phyloP scores from a whole-genome alignment of 2,329 filamentous ascomycete species.

The Escovopsis sp. region DNA sequence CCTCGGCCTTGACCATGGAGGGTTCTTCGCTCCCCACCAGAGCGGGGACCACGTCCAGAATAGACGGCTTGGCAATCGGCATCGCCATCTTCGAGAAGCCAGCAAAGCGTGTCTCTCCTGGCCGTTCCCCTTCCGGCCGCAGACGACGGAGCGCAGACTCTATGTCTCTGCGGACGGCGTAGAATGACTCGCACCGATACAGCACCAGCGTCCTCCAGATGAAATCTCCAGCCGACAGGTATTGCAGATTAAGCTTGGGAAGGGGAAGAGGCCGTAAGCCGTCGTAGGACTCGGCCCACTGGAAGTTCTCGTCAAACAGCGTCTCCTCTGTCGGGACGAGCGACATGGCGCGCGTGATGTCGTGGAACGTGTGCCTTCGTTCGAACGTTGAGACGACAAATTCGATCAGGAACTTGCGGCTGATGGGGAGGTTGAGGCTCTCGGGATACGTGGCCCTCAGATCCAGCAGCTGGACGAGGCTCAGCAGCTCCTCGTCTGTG shows the following conservation, averaged over 20 bases:
- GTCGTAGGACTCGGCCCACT: constrained; percentile 75
- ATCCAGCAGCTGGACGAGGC: constrained; percentile 56
- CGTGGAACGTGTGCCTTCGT: constrained; percentile 66
- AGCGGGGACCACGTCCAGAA: constrained; percentile 72
- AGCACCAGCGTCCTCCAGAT: constrained; percentile 88
- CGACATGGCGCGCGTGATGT: constrained; percentile 52
- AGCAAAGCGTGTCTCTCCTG: constrained; percentile 57
- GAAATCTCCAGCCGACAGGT: constrained; percentile 88
- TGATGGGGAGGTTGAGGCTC: constrained; percentile 44
- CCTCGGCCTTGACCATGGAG: constrained; percentile 73
- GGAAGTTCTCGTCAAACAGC: constrained; percentile 64
- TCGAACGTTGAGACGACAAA: constrained; percentile 62
- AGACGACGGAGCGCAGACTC: constrained; percentile 68
- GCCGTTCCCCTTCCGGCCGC: constrained; percentile 48
- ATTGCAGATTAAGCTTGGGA: constrained; percentile 90
- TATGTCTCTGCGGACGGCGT: constrained; percentile 82
- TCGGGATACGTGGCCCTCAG: constrained; percentile 72
- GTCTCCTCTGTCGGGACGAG: constrained; percentile 71
- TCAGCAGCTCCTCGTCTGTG: constrained; percentile 55
- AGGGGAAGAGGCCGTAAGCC: constrained; percentile 76
- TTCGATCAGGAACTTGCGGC: constrained; percentile 53
- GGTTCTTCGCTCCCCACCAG: constrained; percentile 71
- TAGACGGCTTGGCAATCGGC: constrained; percentile 68
- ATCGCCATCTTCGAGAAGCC: constrained; percentile 89
- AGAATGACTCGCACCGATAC: constrained; percentile 83